Conservation (phyloP, 2,329 filamentous ascomycete genomes). For the Leptosphaerulina australis region DNA sequence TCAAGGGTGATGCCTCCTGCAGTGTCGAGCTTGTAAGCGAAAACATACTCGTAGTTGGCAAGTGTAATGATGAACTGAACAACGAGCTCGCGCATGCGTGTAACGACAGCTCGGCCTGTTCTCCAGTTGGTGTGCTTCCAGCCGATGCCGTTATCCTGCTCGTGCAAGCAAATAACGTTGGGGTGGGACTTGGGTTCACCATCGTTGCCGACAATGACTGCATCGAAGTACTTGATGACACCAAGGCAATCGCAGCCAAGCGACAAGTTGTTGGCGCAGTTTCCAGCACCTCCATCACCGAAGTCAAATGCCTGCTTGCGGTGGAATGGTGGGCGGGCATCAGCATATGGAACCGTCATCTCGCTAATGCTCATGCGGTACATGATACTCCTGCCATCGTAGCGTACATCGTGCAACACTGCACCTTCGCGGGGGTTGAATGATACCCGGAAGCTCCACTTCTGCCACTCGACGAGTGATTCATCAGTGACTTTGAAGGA, state of each 20-base stretch:
- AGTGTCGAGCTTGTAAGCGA: slow-evolving; percentile 69
- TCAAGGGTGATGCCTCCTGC: slow-evolving; percentile 67
- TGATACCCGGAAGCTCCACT: slow-evolving; percentile 52
- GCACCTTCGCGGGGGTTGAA: slow-evolving; percentile 62
- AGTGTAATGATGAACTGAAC: slow-evolving; percentile 72
- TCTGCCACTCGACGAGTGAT: slow-evolving; percentile 55
- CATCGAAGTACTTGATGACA: slow-evolving; percentile 69
- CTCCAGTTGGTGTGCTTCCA: slow-evolving; percentile 76
- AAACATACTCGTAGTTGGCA: slow-evolving; percentile 74
- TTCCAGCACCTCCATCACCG: slow-evolving; percentile 70
- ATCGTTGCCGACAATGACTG: slow-evolving; percentile 58
- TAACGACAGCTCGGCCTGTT: slow-evolving; percentile 66
- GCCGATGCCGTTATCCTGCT: slow-evolving; percentile 71
- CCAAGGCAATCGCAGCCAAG: slow-evolving; percentile 74
- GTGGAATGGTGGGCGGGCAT: slow-evolving; percentile 67
- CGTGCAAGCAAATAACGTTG: slow-evolving; percentile 72
- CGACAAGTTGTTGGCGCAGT: slow-evolving; percentile 69
- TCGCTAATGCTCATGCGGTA: slow-evolving; percentile 72
- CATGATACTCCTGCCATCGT: slow-evolving; percentile 68
- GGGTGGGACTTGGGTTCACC: slow-evolving; percentile 61
- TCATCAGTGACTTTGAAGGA: slow-evolving; percentile 64
- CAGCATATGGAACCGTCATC: slow-evolving; percentile 71
- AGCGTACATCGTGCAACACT: slow-evolving; percentile 73
- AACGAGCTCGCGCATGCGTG: slow-evolving; percentile 66
- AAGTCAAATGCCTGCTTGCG: slow-evolving; percentile 76